Evolutionary conservation across 371 early-diverging fungal genomes (phyloP), one percentile per base, ranked within the genome.

Genomic region (Nematocida sp.): DNA sequence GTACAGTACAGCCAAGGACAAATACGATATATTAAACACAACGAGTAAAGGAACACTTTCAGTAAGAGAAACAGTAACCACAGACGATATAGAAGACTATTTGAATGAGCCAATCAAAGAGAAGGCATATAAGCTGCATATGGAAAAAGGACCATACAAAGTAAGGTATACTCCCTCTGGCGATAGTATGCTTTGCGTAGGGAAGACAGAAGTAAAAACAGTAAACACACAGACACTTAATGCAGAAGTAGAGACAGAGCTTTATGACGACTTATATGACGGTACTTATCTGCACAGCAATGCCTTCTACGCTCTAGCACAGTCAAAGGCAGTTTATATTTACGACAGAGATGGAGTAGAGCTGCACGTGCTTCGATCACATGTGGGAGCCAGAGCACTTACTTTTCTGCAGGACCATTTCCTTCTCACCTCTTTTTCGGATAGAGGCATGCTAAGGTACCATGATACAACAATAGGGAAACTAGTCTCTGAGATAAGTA

Each of bases 381-480:
- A 93, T 77, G 84, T 84, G 13, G 89, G 90, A 77, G 88, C 88
- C 27, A 88, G 86, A 77, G 85, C 85, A 60, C 82, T 96, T 47
- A 91, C 90, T 60, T 98, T 91, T 81, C 81, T 98, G 65, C 95
- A 94, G 11, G 92, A 93, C 83, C 98, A 98, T 80, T 95, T 90
- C 80, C 82, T 98, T 77, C 86, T 98, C 37, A 88, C 88, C 41
- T 85, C 90, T 13, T 86, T 90, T 41, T 88, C 88, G 82, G 49
- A 41, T 23, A 43, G 34, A 7, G 65, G 94, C 11, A 85, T 82
- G 51, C 82, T 98, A 29, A 88, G 87, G 81, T 98, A 95, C 83
- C 93, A 93, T 81, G 98, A 98, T 80, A 90, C 90, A 46, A 93
- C 93, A 0, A 93, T 90, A 32, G 98, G 98, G 48, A 81, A 87